Conservation (phyloP, 352 stramenopile genomes). For the Pythium sukuiense region DNA sequence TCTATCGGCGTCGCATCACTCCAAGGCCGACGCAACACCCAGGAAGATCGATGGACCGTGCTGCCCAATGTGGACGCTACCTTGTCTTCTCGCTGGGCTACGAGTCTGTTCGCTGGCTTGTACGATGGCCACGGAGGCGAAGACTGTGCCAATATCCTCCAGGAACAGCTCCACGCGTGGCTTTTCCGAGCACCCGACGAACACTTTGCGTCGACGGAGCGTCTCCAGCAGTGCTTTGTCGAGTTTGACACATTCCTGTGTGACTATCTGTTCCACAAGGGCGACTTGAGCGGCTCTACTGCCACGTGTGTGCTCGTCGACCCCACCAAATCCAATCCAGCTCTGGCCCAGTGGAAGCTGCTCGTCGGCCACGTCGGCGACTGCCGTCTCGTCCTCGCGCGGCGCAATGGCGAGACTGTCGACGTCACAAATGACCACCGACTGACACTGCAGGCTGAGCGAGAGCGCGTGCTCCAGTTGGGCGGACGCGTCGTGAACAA, state of each 20-base stretch:
- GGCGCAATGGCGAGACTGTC: constrained; percentile 38
- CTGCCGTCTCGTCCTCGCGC: constrained; percentile 61
- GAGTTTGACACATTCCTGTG: constrained; percentile 69
- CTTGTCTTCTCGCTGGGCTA: constrained; percentile 14
- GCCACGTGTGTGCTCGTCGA: constrained; percentile 53
- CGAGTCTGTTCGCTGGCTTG: constrained; percentile 61
- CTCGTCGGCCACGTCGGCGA: constrained; percentile 73
- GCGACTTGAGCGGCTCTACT: constrained; percentile 77
- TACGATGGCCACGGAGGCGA: constrained; percentile 87
- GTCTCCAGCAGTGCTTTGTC: constrained; percentile 52
- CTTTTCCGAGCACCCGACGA: constrained; percentile 46
- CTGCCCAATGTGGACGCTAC: constrained; percentile 37
- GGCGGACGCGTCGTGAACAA: constrained; percentile 79
- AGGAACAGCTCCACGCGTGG: constrained; percentile 71
- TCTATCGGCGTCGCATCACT: constrained; percentile 52
- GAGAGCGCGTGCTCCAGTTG: constrained; percentile 47
- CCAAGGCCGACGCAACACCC: constrained; percentile 63
- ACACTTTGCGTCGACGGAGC: constrained; percentile 24
- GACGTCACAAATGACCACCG: constrained; percentile 74
- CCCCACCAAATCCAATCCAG: neutral
- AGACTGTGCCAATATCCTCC: constrained; percentile 68
- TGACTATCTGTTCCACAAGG: constrained; percentile 68
- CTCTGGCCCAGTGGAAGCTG: constrained; percentile 14
- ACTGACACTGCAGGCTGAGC: constrained; percentile 46
- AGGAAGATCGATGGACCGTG: constrained; percentile 75